These are phyloP conservation scores for Ascochyta lentis DNA, from an alignment of 2,329 filamentous ascomycete species.

Conservation along the genomic window DNA sequence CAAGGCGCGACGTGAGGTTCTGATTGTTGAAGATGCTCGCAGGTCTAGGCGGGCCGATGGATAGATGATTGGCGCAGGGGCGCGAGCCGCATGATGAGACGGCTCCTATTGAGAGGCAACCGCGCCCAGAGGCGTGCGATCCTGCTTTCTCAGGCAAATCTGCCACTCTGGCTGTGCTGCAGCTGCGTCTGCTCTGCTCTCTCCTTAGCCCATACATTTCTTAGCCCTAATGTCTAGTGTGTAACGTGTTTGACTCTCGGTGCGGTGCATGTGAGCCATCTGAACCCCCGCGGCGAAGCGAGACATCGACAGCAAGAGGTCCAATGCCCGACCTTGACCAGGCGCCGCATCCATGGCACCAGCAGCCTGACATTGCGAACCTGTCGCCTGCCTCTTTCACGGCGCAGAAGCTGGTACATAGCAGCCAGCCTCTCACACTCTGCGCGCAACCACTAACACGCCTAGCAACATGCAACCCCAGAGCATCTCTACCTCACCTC, in stretches of 20 bases:
- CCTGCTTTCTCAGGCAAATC: conserved; percentile 22
- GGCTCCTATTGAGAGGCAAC: conserved; percentile 11
- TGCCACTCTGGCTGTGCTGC: conserved; percentile 19
- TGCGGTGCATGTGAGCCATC: conserved; percentile 20
- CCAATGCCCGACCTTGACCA: conserved; percentile 37
- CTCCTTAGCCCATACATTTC: conserved; percentile 19
- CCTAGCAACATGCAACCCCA: conserved; percentile 65
- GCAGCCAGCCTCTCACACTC: neutral
- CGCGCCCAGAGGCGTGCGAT: conserved; percentile 10
- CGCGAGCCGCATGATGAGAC: conserved; percentile 29
- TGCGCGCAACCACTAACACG: conserved; percentile 16
- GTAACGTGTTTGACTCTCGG: conserved; percentile 20
- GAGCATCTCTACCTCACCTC: conserved; percentile 68
- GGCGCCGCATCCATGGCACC: conserved; percentile 43
- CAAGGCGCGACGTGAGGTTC: neutral
- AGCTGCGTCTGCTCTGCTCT: conserved; percentile 13
- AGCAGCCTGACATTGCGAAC: conserved; percentile 38
- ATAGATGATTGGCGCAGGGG: conserved; percentile 35
- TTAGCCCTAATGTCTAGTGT: conserved; percentile 23
- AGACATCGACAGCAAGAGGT: conserved; percentile 22
- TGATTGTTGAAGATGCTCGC: conserved; percentile 5
- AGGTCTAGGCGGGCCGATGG: conserved; percentile 12
- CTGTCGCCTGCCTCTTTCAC: conserved; percentile 61
- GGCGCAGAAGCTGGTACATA: conserved; percentile 58
- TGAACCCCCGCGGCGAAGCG: conserved; percentile 25